Conservation (phyloP, 129 eudicot genomes). For the Pseudognaphalium luteoalbum region DNA sequence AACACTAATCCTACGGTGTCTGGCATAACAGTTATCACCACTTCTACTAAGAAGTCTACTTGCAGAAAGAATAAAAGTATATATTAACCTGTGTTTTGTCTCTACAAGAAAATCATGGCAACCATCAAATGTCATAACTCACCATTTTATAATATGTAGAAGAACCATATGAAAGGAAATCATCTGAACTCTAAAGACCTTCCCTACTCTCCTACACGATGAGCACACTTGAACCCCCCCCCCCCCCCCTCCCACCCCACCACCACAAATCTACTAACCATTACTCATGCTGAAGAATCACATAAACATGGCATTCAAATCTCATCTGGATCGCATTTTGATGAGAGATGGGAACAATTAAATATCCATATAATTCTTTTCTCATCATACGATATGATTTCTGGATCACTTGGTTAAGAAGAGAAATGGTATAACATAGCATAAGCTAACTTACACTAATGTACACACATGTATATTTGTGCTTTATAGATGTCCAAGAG, state of each 20-base stretch:
- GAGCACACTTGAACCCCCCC: no score
- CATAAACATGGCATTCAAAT: background rate
- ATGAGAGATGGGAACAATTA: background rate
- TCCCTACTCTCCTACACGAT: no score
- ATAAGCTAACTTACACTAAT: background rate
- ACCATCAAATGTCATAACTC: constrained; percentile 16
- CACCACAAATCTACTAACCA: no score
- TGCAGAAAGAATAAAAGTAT: background rate
- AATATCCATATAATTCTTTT: background rate
- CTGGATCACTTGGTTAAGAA: no score
- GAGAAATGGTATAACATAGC: background rate
- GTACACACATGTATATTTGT: background rate
- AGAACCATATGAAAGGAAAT: background rate
- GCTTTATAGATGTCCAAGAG: constrained; percentile 3
- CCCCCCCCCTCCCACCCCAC: no score
- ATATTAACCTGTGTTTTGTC: background rate
- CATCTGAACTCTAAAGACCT: no score
- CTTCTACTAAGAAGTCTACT: constrained; percentile 3
- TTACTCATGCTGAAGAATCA: background rate
- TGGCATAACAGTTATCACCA: background rate
- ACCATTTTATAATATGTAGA: background rate
- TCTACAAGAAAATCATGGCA: background rate
- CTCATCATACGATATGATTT: background rate
- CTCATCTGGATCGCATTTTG: background rate
- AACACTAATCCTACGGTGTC: background rate